Base-by-base conservation (phyloP, 768 basidiomycete genomes). In the Agrocybe pediades region DNA sequence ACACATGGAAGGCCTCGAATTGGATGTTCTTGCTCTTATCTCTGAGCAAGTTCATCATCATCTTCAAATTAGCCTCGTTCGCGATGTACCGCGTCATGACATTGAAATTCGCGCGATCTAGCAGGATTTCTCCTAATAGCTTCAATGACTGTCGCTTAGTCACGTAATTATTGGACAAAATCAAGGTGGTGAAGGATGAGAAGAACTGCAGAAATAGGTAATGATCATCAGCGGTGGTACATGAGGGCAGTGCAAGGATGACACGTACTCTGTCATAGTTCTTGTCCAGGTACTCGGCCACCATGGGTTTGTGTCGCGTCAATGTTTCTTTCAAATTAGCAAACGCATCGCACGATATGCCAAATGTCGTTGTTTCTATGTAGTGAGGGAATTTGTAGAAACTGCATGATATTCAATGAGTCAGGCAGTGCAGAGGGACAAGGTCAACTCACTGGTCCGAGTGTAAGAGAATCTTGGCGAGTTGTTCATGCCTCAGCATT, bases 11-110 rank as follows among this genome's bases (percentile, higher is more conserved):
- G 2, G 97, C 96, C 69, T 99, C 97, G 53, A 98, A 99, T 70
- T 99, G 97, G 42, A 99, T 98, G 71, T 99, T 99, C 80, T 94
- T 92, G 82, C 95, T 98, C 83, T 95, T 97, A 69, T 98, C 94
- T 57, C 95, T 83, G 51, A 99, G 77, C 51, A 98, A 81, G 71
- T 98, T 98, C 97, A 99, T 99, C 93, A 99, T 97, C 88, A 96
- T 92, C 87, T 98, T 98, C 58, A 99, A 80, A 69, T 98, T 99
- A 24, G 87, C 88, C 67, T 98, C 97, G 64, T 87, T 88, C 8
- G 92, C 84, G 62, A 99, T 99, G 68, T 98, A 99, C 6, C 88
- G 84, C 0, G 97, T 98, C 97, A 99, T 99, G 65, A 98, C 92
- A 61, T 82, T 93, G 78, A 98, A 98, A 72, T 99, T 99, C 43